Evolutionary conservation across 345 rosid species (phyloP), one percentile per base, ranked within the genome.

Genomic region (Acer yangbiense): DNA sequence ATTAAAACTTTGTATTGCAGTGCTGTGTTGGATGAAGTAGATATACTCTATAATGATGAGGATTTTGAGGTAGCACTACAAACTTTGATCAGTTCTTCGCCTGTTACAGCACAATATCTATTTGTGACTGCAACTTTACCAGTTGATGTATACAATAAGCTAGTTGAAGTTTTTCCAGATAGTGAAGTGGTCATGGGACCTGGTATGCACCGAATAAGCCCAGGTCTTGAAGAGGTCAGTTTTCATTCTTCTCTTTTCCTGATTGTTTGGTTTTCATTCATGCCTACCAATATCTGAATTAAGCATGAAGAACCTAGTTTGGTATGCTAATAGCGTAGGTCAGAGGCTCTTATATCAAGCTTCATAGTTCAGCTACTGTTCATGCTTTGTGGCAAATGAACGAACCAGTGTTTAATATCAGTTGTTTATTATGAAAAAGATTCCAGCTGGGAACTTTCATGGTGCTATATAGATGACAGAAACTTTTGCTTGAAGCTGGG

Each of bases 111-210:
- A 4, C 97, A 93, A 72, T 95, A 93, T 86, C 87, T 95, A n/a
- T 95, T 95, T 78, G 96, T 91, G 69, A 93, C 97, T 46, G 98
- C 98, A 81, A 95, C 99, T 54, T 91, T 95, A 77, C 98, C 98
- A 1, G 79, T 92, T 62, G 93, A 85, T 68, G 85, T 91, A 83
- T 95, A 91, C 83, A 90, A 92, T 88, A 95, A 94, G 73, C 89
- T 95, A 65, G 88, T 95, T 76, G 91, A 92, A 82, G 83, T 86
- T 77, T 87, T 95, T 76, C 99, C 98, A 43, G 99, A 92, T 79
- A 88, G 96, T 82, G 82, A 89, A 86, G 93, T 90, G 68, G 85
- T 92, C 77, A 91, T 93, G 98, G 99, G 99, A 84, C 99, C 96
- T 80, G 89, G 96, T 41, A 89, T 90, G 84, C 97, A 92, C 80